Base-by-base conservation (phyloP, 768 basidiomycete genomes). In the Termitomyces sp. region DNA sequence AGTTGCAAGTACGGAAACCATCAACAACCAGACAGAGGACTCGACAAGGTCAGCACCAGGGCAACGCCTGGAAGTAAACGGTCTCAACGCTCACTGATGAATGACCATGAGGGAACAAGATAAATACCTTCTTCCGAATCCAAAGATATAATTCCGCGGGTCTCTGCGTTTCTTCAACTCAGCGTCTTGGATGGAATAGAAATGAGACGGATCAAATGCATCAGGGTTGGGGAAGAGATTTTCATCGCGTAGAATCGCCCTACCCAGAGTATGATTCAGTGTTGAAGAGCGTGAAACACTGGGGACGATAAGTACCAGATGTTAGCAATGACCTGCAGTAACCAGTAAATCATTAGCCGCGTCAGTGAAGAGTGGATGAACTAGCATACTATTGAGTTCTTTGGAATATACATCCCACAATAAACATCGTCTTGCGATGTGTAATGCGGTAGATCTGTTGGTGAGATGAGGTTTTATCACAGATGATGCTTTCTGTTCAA, bases 321-420 rank as follows among this genome's bases (percentile, higher is more conserved):
- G 50, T 76, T 76, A 0, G 68, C 57, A 50, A 74, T 61, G 25
- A 54, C 53, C 53, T 54, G 21, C 9, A 25, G 4, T 23, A 45
- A 5, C 32, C n/a, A n/a, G n/a, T n/a, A n/a, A n/a, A n/a, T 17
- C 35, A 35, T 44, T 3, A 35, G 19, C 12, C 0, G 11, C 34
- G 4, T 17, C 19, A 45, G 34, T 5, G 19, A 34, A 44, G 19
- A 37, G 25, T 19, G 37, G 17, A 27, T 9, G 37, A 11, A 23
- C n/a, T 1, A 35, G 37, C 23, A 10, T 48, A 76, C 59, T 37
- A 73, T 63, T 0, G 73, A 68, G 8, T 69, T 70, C 48, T 71
- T 70, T 4, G 74, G 71, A 43, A 77, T 72, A 55, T 64, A 63
- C 61, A 67, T 69, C 3, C 71, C 73, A 5, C 68, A 56, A 59